Percentiles rank a stretch among this genome's conserved stretches.
phyloP scores from a whole-genome alignment of 2,329 filamentous ascomycete species.

The Aspergillus fischeri region DNA sequence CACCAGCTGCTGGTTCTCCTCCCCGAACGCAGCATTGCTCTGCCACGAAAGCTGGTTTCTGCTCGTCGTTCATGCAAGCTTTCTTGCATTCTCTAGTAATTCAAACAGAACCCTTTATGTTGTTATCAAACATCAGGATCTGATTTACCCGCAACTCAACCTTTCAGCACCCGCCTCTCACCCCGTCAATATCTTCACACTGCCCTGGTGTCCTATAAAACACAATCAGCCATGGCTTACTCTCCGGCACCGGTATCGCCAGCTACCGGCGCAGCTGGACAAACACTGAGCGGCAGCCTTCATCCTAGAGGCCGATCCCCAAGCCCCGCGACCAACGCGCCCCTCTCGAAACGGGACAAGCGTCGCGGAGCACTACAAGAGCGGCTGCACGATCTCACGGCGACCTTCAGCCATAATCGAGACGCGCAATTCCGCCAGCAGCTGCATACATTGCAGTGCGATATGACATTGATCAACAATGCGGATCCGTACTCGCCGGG shows the following conservation, averaged over 20 bases:
- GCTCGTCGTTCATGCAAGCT: neutral
- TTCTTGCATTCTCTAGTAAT: neutral
- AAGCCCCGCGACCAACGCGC: slow-evolving; percentile 33
- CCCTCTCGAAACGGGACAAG: slow-evolving; percentile 80
- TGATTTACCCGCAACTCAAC: neutral
- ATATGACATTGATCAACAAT: slow-evolving; percentile 79
- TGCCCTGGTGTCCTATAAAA: neutral
- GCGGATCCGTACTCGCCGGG: slow-evolving; percentile 74
- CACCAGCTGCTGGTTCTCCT: slow-evolving; percentile 14
- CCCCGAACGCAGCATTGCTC: slow-evolving; percentile 3
- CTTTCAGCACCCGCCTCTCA: neutral
- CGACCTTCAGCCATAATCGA: slow-evolving; percentile 73
- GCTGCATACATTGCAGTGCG: slow-evolving; percentile 84
- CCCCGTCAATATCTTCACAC: slow-evolving; percentile 2
- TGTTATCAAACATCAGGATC: neutral
- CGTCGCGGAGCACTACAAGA: slow-evolving; percentile 79
- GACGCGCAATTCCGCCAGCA: slow-evolving; percentile 85
- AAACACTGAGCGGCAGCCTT: slow-evolving; percentile 19
- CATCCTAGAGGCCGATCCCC: slow-evolving; percentile 25
- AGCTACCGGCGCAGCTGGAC: slow-evolving; percentile 13
- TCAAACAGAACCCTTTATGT: neutral
- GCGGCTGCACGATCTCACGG: slow-evolving; percentile 69
- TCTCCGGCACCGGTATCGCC: slow-evolving; percentile 37
- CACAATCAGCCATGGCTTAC: slow-evolving; percentile 32
- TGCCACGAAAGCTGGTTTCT: neutral